Percentiles rank a stretch among this genome's conserved stretches.
Evolutionary conservation across 306 rosid genomes (phyloP).

Genomic region (Mimosa bimucronata): DNA sequence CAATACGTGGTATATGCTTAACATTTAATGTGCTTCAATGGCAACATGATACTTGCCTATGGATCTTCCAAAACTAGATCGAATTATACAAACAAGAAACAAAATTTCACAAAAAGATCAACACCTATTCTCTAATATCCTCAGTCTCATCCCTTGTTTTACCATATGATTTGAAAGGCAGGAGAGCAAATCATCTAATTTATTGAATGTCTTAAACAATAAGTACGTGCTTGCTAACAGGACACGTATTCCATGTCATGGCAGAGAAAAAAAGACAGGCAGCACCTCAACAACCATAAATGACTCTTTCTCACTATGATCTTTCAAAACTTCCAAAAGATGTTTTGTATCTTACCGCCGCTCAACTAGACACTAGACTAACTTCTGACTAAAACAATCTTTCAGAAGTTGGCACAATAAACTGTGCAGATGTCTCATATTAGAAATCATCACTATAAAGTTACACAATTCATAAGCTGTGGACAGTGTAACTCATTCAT

Average conservation of each 20-base stretch:
- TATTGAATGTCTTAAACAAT: neutral
- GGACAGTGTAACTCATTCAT: neutral
- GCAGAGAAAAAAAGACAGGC: conserved; percentile 15
- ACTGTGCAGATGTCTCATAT: neutral
- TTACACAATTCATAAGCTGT: neutral
- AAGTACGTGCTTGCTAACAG: neutral
- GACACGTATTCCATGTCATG: conserved; percentile 25
- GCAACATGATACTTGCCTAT: conserved; percentile 4
- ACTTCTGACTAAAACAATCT: neutral
- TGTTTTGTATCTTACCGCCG: neutral
- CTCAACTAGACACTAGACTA: neutral
- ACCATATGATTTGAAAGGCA: neutral
- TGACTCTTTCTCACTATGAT: neutral
- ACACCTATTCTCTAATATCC: conserved; percentile 1
- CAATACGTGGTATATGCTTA: conserved; percentile 19
- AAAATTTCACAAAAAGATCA: conserved; percentile 15
- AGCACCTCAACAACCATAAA: conserved; percentile 1
- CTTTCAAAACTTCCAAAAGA: neutral
- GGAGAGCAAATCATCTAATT: conserved; percentile 8
- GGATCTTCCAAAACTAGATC: conserved; percentile 20
- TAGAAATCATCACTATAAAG: neutral
- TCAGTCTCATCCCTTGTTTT: conserved; percentile 3
- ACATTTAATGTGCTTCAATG: neutral
- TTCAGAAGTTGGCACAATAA: neutral
- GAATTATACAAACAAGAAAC: neutral